Evolutionary conservation across 139 green algal species (phyloP).

Genomic region (Auxenochlorella pyrenoidosa): DNA sequence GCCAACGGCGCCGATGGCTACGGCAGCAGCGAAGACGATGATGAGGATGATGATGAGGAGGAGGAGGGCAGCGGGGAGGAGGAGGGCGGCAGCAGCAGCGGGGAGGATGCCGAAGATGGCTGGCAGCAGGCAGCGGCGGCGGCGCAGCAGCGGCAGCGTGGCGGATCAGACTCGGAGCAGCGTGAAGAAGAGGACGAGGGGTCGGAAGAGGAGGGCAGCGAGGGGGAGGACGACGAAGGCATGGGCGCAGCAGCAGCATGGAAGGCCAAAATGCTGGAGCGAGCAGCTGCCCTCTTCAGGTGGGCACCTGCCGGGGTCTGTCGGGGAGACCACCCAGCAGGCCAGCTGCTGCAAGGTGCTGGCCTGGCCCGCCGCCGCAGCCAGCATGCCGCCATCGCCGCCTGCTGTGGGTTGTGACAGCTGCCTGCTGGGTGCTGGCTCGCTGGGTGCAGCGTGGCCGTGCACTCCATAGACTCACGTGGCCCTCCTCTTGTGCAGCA

Average conservation of each 20-base stretch:
- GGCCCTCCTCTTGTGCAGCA: constrained; percentile 45
- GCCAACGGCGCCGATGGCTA: constrained; percentile 7
- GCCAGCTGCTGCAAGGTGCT: not conserved
- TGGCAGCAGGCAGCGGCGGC: constrained; percentile 12
- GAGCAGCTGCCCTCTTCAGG: constrained; percentile 56
- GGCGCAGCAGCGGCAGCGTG: not conserved
- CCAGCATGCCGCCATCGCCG: too few species aligned
- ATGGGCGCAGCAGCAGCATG: constrained; percentile 57
- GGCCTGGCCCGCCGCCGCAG: too few species aligned
- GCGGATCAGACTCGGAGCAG: constrained; percentile 3
- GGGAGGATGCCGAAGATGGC: constrained; percentile 34
- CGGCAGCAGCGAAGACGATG: not conserved
- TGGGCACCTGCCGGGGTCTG: not conserved
- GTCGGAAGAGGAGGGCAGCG: not conserved
- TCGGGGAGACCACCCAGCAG: not conserved
- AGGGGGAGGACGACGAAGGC: constrained; percentile 43
- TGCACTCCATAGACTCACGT: too few species aligned
- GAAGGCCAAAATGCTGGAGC: constrained; percentile 66
- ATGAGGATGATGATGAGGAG: constrained; percentile 24
- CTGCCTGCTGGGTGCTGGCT: too few species aligned
- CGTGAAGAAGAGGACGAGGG: constrained; percentile 21
- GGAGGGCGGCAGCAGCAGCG: constrained; percentile 10
- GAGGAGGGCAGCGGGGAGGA: constrained; percentile 2
- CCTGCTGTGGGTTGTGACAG: too few species aligned
- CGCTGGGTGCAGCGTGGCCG: too few species aligned